Percentiles rank a stretch among this genome's conserved stretches.
These are phyloP conservation scores for Komagataella kurtzmanii DNA, from an alignment of 805 yeast genomes.

Conservation along the genomic window DNA sequence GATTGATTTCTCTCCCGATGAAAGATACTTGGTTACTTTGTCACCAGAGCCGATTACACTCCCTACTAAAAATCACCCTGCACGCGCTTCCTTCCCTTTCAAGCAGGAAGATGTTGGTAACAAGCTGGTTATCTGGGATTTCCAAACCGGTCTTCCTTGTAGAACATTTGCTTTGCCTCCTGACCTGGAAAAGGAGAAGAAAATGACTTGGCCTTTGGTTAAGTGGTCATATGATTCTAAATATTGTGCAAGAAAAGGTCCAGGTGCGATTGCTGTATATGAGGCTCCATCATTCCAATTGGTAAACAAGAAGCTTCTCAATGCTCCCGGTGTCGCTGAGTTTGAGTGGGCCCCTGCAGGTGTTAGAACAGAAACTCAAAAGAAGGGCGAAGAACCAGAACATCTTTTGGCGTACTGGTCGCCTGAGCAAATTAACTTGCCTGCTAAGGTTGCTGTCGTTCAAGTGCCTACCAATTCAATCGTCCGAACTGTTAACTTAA, in stretches of 20 bases:
- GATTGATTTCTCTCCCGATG: conserved; percentile 86
- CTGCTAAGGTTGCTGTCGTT: conserved; percentile 88
- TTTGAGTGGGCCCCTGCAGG: conserved; percentile 94
- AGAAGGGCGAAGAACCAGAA: conserved; percentile 36
- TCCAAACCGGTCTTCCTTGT: conserved; percentile 67
- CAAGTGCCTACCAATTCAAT: conserved; percentile 75
- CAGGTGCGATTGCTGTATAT: conserved; percentile 83
- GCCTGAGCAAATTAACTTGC: conserved; percentile 80
- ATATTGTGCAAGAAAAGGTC: conserved; percentile 91
- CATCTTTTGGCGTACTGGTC: conserved; percentile 89
- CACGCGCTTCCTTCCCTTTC: conserved; percentile 64
- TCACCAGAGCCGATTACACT: conserved; percentile 72
- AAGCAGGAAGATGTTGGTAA: conserved; percentile 85
- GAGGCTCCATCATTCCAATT: conserved; percentile 69
- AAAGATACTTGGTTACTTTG: conserved; percentile 78
- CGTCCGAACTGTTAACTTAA: conserved; percentile 81
- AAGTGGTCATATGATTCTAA: conserved; percentile 92
- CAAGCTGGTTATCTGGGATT: conserved; percentile 87
- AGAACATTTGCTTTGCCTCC: conserved; percentile 88
- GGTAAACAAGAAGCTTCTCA: conserved; percentile 74
- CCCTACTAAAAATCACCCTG: conserved; percentile 54
- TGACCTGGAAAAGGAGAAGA: conserved; percentile 47
- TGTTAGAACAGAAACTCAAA: conserved; percentile 46
- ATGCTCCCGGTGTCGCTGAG: conserved; percentile 74
- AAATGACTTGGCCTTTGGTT: conserved; percentile 88